A percentile compares a stretch with the other conserved stretches of the same genome.
Conservation (phyloP, 257 asterid species). For the Solanum bulbocastanum region DNA sequence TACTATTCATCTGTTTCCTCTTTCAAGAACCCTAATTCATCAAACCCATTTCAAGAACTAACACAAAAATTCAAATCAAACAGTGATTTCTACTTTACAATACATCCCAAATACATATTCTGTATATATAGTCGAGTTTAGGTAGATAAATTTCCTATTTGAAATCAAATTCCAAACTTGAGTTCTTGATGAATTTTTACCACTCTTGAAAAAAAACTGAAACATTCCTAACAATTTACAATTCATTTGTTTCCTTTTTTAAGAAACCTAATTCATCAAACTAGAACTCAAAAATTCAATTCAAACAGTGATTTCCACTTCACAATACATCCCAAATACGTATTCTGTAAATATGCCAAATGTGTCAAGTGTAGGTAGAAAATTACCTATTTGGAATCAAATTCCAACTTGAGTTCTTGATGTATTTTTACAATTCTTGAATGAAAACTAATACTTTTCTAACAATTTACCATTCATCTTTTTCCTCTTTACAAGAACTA, state of each 20-base stretch:
- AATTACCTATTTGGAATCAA: not conserved
- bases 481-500: not conserved
- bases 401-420: too few relatives aligned
- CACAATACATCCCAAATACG: not conserved
- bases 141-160: not conserved
- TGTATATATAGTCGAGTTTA: not conserved
- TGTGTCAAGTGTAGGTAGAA: not conserved
- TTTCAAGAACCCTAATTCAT: not conserved
- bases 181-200: not conserved
- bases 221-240: not conserved
- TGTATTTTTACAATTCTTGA: not conserved
- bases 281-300: not conserved
- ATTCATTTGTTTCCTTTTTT: not conserved
- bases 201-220: not conserved
- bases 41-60: not conserved
- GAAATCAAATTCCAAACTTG: not conserved
- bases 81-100: not conserved
- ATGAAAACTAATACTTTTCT: not conserved
- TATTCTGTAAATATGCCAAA: not conserved
- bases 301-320: not conserved
- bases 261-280: not conserved
- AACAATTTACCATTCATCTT: not conserved
- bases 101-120: not conserved
- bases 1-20: not conserved
- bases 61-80: not conserved